Conservation (phyloP, 1,139 yeast genomes). For the Barnettozyma hawaiiensis region DNA sequence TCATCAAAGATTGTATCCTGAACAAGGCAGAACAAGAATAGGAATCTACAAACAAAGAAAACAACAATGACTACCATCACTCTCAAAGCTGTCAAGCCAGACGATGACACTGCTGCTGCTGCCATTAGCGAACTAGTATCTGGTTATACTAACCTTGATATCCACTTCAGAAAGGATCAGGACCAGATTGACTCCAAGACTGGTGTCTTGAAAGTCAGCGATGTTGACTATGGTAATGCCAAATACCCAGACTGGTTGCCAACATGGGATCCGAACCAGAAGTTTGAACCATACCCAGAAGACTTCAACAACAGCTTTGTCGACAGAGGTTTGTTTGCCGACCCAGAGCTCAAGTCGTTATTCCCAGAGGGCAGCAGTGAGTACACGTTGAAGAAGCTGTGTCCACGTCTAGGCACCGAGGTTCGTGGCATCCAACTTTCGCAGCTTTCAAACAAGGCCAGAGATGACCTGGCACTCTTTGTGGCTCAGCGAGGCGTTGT, state of each 20-base stretch:
- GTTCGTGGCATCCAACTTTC: conserved; percentile 55
- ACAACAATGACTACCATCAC: conserved; percentile 13
- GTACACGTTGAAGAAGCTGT: conserved; percentile 12
- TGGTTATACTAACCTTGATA: conserved; percentile 22
- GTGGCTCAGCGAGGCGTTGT: conserved; percentile 66
- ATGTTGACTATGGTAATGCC: conserved; percentile 15
- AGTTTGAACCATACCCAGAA: conserved; percentile 34
- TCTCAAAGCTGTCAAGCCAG: conserved; percentile 7
- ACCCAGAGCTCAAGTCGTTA: conserved; percentile 46
- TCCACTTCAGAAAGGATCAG: conserved; percentile 23
- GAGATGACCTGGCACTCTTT: conserved; percentile 58
- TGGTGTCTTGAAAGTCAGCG: conserved; percentile 21
- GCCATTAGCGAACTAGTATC: conserved; percentile 5
- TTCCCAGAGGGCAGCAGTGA: conserved; percentile 31
- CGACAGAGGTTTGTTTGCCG: conserved; percentile 55
- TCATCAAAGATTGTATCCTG: too few species aligned
- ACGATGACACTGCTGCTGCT: not conserved
- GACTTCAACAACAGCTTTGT: conserved; percentile 37
- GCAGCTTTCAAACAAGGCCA: conserved; percentile 43
- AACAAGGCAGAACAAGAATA: too few species aligned
- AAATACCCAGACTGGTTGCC: conserved; percentile 38
- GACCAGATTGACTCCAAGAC: conserved; percentile 20
- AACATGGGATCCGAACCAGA: conserved; percentile 43
- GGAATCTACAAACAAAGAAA: too few species aligned
- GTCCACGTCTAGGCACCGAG: conserved; percentile 63